phyloP scores from a whole-genome alignment of 2,329 filamentous ascomycete species.

The Nannizziopsis barbatae region DNA sequence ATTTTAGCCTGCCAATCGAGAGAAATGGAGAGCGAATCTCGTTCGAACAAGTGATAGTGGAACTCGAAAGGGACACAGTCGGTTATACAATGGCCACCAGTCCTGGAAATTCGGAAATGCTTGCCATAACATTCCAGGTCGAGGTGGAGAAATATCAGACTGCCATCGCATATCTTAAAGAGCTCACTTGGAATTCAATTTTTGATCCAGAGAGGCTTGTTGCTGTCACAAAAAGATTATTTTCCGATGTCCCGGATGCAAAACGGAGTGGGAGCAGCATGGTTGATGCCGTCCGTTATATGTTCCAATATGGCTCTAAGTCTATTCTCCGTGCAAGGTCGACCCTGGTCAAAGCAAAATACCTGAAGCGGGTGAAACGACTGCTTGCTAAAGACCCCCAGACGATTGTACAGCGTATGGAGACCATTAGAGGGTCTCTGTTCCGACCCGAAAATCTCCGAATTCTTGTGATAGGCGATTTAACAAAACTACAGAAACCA shows the following conservation, averaged over 20 bases:
- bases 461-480: conserved; percentile 68
- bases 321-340: conserved; percentile 67
- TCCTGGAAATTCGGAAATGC: conserved; percentile 59
- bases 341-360: conserved; percentile 75
- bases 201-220: conserved; percentile 63
- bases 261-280: conserved; percentile 70
- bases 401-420: conserved; percentile 63
- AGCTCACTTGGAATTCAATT: conserved; percentile 76
- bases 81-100: conserved; percentile 64
- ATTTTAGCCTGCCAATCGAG: conserved; percentile 83
- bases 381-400: conserved; percentile 66
- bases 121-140: conserved; percentile 71
- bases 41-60: conserved; percentile 86
- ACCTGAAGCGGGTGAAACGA: conserved; percentile 74
- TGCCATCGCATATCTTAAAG: conserved; percentile 71
- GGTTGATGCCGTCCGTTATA: conserved; percentile 53
- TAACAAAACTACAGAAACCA: conserved; percentile 61
- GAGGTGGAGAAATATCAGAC: conserved; percentile 79
- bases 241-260: conserved; percentile 81
- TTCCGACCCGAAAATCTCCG: conserved; percentile 80
- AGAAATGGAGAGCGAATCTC: conserved; percentile 64
- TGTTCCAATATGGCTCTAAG: conserved; percentile 67
- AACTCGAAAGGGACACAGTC: conserved; percentile 83
- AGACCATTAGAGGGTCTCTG: conserved; percentile 61
- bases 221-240: conserved; percentile 61